phyloP scores from a whole-genome alignment of 495 filamentous ascomycete genomes.

The Aspergillus indologenus region DNA sequence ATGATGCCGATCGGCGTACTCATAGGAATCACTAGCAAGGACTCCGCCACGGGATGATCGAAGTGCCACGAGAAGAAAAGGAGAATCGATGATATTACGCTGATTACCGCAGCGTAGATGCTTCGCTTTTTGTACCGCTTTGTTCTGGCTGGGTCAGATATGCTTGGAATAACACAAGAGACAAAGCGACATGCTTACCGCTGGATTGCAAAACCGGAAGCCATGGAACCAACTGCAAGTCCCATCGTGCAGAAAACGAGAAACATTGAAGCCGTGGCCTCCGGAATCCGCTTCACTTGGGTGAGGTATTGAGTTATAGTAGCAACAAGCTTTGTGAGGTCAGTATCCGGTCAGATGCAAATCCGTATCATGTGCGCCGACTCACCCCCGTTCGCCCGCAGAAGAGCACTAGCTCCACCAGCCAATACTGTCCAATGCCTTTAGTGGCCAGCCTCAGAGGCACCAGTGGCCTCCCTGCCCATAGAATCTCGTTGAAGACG shows the following conservation, averaged over 20 bases:
- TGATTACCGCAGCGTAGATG: not conserved
- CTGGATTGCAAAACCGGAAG: constrained; percentile 9
- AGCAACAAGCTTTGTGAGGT: not conserved
- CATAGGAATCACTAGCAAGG: constrained; percentile 7
- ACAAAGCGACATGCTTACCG: not conserved
- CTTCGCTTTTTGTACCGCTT: constrained; percentile 10
- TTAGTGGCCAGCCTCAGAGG: constrained; percentile 7
- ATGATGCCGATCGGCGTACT: constrained; percentile 5
- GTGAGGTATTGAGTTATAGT: constrained; percentile 10
- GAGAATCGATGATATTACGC: not conserved
- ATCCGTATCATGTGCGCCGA: not conserved
- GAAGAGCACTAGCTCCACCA: constrained; percentile 7
- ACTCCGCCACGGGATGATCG: constrained; percentile 3
- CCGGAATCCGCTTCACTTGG: not conserved
- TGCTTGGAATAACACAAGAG: too few species aligned
- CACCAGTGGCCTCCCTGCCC: constrained; percentile 6
- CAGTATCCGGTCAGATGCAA: not conserved
- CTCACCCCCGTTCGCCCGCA: constrained; percentile 4
- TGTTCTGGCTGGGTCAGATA: not conserved
- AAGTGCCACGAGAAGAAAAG: constrained; percentile 10
- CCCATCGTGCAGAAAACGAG: constrained; percentile 1
- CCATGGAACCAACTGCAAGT: not conserved
- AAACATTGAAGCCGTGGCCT: not conserved
- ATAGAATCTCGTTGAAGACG: not conserved
- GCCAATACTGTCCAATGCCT: constrained; percentile 9